Evolutionary conservation across 108 stramenopile species (phyloP).

Genomic region (Hondaea fermentalgiana): DNA sequence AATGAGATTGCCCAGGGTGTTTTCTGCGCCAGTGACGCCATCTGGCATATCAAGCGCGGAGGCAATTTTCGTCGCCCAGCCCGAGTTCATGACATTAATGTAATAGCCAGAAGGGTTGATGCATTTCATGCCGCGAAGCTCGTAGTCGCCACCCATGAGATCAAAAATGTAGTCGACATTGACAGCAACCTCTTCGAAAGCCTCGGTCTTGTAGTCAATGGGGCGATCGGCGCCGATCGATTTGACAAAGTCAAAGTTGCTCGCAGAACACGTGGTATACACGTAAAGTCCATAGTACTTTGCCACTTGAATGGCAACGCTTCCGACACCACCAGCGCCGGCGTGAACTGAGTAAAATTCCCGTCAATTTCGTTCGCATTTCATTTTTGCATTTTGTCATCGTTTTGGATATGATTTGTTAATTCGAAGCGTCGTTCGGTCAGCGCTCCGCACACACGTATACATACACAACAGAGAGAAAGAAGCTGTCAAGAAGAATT

Average conservation of each 20-base stretch:
- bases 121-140: background rate
- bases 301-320: slow-evolving; percentile 23
- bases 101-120: background rate
- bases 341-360: background rate
- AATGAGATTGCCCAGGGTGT: background rate
- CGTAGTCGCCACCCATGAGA: background rate
- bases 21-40: slow-evolving; percentile 16
- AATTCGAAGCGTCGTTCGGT: no score
- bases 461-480: background rate
- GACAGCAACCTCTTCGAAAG: background rate
- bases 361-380: no score
- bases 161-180: slow-evolving; percentile 16
- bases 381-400: no score
- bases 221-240: slow-evolving; percentile 11
- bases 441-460: no score
- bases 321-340: slow-evolving; percentile 22
- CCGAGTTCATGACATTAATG: background rate
- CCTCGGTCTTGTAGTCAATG: slow-evolving; percentile 19
- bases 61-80: background rate
- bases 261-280: background rate
- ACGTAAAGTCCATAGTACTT: background rate
- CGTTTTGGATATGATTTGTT: no score
- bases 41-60: background rate
- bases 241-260: background rate
- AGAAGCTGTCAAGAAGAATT: background rate